A percentile compares a stretch with the other conserved stretches of the same genome.
phyloP scores from a whole-genome alignment of 2,329 filamentous ascomycete genomes.

The Hypoxylon sp. region DNA sequence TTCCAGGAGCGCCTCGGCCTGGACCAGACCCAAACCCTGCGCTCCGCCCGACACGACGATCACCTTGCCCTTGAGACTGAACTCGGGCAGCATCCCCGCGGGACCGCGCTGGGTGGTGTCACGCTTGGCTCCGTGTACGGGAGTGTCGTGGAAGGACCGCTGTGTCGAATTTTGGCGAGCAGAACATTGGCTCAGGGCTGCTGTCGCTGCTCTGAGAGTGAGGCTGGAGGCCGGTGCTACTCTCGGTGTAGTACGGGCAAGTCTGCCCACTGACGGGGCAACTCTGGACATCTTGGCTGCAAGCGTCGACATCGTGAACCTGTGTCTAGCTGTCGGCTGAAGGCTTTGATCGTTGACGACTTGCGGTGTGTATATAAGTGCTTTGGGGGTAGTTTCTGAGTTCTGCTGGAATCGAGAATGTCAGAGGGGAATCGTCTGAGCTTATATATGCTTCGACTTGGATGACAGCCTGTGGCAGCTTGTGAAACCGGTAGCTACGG shows the following conservation, averaged over 20 bases:
- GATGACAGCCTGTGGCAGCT: conserved; percentile 8
- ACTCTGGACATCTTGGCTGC: conserved; percentile 33
- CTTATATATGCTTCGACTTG: conserved; percentile 11
- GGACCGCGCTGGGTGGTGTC: conserved; percentile 12
- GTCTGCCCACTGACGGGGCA: conserved; percentile 30
- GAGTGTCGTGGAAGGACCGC: conserved; percentile 26
- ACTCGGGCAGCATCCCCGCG: conserved; percentile 66
- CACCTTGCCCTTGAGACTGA: conserved; percentile 76
- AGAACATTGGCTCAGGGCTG: conserved; percentile 7
- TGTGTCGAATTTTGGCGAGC: conserved; percentile 12
- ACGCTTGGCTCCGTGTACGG: conserved; percentile 14
- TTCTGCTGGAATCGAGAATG: background rate
- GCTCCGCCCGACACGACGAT: conserved; percentile 80
- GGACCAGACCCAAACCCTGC: conserved; percentile 78
- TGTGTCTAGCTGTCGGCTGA: conserved; percentile 4
- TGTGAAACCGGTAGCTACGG: conserved; percentile 2
- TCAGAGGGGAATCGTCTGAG: conserved; percentile 3
- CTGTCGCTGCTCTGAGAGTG: conserved; percentile 16
- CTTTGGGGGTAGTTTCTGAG: background rate
- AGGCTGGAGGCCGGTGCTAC: conserved; percentile 18
- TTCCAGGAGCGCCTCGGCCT: conserved; percentile 80
- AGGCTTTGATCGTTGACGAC: background rate
- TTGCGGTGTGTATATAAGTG: conserved; percentile 2
- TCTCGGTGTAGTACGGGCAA: conserved; percentile 30
- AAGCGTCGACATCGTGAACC: conserved; percentile 35